Base-by-base conservation (phyloP, 352 stramenopile genomes). In the Globisporangium nagaii region DNA sequence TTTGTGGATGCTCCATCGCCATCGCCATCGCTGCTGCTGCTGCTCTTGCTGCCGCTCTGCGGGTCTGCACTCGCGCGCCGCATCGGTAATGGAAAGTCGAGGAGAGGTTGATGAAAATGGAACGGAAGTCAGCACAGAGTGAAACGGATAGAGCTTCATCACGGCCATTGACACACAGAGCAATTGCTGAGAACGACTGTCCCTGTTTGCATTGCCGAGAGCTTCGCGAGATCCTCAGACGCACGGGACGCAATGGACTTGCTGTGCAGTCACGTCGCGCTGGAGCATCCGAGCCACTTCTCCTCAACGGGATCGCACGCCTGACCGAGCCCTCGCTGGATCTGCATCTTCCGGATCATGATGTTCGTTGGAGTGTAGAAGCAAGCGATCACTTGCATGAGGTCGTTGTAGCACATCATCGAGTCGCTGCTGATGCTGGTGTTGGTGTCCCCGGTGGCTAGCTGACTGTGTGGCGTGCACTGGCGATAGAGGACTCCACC, bases 351-450 rank as follows among this genome's bases (percentile, higher is more conserved):
- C 0, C 47, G 66, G 2, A 69, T 22, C 31, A 19, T 15, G 5
- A 64, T 39, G 17, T 52, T 60, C 22, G 48, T 42, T 4, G 57
- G 27, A 8, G 51, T 44, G 4, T 51, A 39, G 11, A 59, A 4
- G 17, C 63, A 75, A 12, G 37, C 30, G 13, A 72, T 39, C 13
- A 62, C 50, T 24, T 61, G 56, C 56, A 72, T 39, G 1, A 42
- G 27, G 11, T 43, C 48, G 45, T 68, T 72, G 53, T 66, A 65
- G 63, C 66, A 75, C 22, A 75, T 70, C 15, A 19, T n/a, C 37
- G 28, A 24, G 27, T 31, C 13, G 25, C 20, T 62, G 20, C 15
- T 46, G 15, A 10, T 37, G 35, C 17, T 20, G 40, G 4, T 37
- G 10, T 31, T 19, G 28, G 2, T 32, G 20, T n/a, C 2, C n/a